Conservation (phyloP, 495 filamentous ascomycete genomes). For the Cercophora sp. region DNA sequence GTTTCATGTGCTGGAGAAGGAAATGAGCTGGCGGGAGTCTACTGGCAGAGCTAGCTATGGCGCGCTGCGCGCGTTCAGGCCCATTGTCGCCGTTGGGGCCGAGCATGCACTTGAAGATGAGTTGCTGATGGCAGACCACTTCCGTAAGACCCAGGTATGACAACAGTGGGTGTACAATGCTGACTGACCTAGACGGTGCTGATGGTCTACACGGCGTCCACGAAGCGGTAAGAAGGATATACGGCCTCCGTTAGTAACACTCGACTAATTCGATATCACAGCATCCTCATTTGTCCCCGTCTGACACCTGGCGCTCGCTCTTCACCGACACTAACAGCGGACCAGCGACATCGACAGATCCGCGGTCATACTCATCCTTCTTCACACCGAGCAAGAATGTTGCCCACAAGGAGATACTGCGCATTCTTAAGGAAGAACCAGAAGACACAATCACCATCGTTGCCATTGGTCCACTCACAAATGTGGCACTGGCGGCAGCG, state of each 20-base stretch:
- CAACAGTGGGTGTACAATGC: no score
- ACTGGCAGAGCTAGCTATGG: constrained; percentile 59
- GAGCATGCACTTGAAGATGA: constrained; percentile 81
- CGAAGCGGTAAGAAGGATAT: constrained; percentile 63
- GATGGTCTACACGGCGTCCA: constrained; percentile 94
- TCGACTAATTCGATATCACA: no score
- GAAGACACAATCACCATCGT: constrained; percentile 83
- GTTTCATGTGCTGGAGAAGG: constrained; percentile 89
- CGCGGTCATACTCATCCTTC: constrained; percentile 41
- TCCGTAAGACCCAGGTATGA: constrained; percentile 61
- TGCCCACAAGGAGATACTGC: constrained; percentile 81
- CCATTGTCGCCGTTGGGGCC: constrained; percentile 81
- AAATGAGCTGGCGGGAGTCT: constrained; percentile 75
- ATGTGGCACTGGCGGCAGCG: constrained; percentile 81
- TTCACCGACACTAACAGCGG: constrained; percentile 56
- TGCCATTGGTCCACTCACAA: constrained; percentile 86
- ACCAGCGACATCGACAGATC: constrained; percentile 31
- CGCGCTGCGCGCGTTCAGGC: constrained; percentile 62
- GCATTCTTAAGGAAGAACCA: constrained; percentile 70
- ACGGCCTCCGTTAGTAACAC: no score
- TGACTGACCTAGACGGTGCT: constrained; percentile 61
- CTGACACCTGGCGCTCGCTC: constrained; percentile 78
- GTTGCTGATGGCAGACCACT: constrained; percentile 80
- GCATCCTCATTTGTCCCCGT: constrained; percentile 84
- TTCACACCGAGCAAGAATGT: constrained; percentile 70